phyloP scores from a whole-genome alignment of 148 eudicot genomes.

The Rhododendron molle region DNA sequence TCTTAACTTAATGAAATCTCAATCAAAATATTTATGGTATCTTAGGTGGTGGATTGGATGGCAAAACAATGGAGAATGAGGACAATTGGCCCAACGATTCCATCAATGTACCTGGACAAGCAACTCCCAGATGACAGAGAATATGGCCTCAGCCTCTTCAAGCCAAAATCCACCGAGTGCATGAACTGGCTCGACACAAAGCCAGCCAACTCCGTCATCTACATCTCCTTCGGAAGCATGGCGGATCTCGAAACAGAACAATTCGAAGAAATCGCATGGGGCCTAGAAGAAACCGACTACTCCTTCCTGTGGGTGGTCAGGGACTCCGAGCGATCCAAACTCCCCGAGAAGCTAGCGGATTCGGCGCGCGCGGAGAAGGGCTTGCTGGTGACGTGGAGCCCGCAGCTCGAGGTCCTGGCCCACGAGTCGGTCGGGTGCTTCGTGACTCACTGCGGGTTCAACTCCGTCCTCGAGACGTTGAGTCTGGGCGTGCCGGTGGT shows the following conservation, averaged over 20 bases:
- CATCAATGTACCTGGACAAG: not conserved
- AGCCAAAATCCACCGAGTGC: slow-evolving; percentile 18
- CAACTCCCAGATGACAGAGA: not conserved
- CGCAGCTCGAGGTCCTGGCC: slow-evolving; percentile 45
- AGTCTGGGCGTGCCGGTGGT: slow-evolving; percentile 55
- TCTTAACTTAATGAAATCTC: not conserved
- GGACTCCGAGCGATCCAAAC: slow-evolving; percentile 31
- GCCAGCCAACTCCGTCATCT: slow-evolving; percentile 46
- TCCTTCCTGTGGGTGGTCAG: slow-evolving; percentile 64
- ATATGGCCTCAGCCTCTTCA: not conserved
- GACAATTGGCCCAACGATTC: not conserved
- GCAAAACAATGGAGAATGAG: not conserved
- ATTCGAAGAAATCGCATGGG: slow-evolving; percentile 45
- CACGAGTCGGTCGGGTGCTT: slow-evolving; percentile 51
- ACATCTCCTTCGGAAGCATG: slow-evolving; percentile 62
- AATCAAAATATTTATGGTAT: not conserved
- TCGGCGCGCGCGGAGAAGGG: slow-evolving; percentile 19
- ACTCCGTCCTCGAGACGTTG: slow-evolving; percentile 52
- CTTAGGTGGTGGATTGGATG: not conserved
- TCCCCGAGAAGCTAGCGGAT: slow-evolving; percentile 31
- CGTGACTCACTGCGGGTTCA: slow-evolving; percentile 59
- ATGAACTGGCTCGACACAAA: slow-evolving; percentile 43
- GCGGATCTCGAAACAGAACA: slow-evolving; percentile 27
- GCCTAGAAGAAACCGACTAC: slow-evolving; percentile 19
- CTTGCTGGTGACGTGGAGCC: slow-evolving; percentile 47